phyloP scores from a whole-genome alignment of 768 basidiomycete genomes.

The Amanita muscaria region DNA sequence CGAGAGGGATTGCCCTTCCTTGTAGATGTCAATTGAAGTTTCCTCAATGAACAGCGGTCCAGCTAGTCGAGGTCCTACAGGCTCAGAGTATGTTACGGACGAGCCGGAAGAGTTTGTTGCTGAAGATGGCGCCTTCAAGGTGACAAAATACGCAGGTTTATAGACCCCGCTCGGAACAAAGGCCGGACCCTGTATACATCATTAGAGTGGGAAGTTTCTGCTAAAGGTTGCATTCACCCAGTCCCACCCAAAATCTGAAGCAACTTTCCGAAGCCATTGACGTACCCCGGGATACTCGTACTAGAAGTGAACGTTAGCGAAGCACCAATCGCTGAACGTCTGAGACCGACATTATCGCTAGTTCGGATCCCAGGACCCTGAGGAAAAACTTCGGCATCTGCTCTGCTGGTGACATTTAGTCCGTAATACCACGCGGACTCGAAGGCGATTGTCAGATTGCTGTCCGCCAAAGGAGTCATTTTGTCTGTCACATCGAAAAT shows the following conservation, averaged over 20 bases:
- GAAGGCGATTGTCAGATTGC: conserved; percentile 40
- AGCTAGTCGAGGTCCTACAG: conserved; percentile 17
- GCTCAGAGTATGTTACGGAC: no score
- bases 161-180: conserved; percentile 48
- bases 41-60: conserved; percentile 40
- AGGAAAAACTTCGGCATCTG: conserved; percentile 40
- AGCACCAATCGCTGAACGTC: not conserved
- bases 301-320: conserved; percentile 17
- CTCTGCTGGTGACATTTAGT: conserved; percentile 39
- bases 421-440: conserved; percentile 49
- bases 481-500: conserved; percentile 40
- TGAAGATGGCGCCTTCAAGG: conserved; percentile 20
- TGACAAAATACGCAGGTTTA: conserved; percentile 47
- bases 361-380: conserved; percentile 13
- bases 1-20: conserved; percentile 39
- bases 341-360: conserved; percentile 22
- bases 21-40: conserved; percentile 45
- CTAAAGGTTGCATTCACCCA: conserved; percentile 29
- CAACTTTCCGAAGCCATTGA: conserved; percentile 40
- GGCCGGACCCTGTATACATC: conserved; percentile 37
- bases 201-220: not conserved
- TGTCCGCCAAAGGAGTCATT: conserved; percentile 27
- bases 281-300: conserved; percentile 43
- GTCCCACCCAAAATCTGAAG: conserved; percentile 55
- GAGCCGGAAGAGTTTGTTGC: conserved; percentile 12